Percentiles rank a stretch among this genome's conserved stretches.
phyloP scores from a whole-genome alignment of 768 basidiomycete genomes.

The Suillus discolor region DNA sequence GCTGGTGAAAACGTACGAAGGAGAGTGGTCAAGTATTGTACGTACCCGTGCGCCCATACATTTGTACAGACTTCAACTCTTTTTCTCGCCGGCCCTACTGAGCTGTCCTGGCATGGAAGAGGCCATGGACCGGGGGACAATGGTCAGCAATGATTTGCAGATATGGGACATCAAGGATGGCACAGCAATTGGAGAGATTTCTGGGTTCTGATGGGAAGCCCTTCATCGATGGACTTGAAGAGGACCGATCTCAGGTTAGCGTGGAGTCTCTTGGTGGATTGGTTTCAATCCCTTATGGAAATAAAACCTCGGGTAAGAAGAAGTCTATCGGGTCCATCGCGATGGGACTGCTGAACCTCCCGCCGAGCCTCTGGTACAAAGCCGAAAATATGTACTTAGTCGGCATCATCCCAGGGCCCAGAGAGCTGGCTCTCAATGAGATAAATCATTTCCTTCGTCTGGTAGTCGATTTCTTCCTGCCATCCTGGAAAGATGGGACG shows the following conservation, averaged over 20 bases:
- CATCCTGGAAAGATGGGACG: no score
- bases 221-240: conserved; percentile 19
- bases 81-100: conserved; percentile 29
- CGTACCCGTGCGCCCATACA: conserved; percentile 12
- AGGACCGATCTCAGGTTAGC: conserved; percentile 18
- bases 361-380: conserved; percentile 15
- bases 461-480: no score
- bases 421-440: conserved; percentile 32
- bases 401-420: conserved; percentile 39
- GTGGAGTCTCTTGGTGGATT: conserved; percentile 29
- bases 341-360: conserved; percentile 26
- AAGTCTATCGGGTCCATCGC: conserved; percentile 17
- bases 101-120: conserved; percentile 28
- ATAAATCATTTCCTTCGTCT: no score
- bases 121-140: conserved; percentile 22
- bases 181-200: conserved; percentile 26
- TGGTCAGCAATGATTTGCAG: neutral
- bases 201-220: conserved; percentile 25
- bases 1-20: neutral
- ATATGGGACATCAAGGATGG: conserved; percentile 27
- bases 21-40: neutral
- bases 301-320: conserved; percentile 22
- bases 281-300: conserved; percentile 28
- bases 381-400: conserved; percentile 40
- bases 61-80: conserved; percentile 28